Evolutionary conservation across 441 rosid genomes (phyloP).

Genomic region (Aquilaria agallochum): DNA sequence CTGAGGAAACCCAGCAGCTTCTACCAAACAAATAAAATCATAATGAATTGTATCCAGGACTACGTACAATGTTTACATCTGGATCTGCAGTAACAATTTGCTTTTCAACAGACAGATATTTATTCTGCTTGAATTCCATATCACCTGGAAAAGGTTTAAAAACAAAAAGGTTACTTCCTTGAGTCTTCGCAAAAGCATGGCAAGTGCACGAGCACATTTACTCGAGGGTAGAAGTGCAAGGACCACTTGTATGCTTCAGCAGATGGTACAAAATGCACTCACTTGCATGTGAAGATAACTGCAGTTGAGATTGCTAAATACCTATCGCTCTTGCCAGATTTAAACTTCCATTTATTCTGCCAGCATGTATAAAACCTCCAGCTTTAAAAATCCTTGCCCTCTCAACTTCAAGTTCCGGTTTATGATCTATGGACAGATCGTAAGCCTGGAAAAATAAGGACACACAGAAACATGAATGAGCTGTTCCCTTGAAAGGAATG

Average conservation of each 20-base stretch:
- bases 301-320: slow-evolving; percentile 9
- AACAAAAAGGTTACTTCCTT: not conserved
- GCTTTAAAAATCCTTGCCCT: slow-evolving; percentile 75
- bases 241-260: too few species aligned
- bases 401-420: slow-evolving; percentile 76
- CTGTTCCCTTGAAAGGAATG: too few species aligned
- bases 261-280: too few species aligned
- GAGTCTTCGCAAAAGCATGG: too few species aligned
- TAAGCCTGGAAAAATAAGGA: slow-evolving; percentile 45
- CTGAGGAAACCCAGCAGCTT: too few species aligned
- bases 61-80: slow-evolving; percentile 66
- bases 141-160: slow-evolving; percentile 54
- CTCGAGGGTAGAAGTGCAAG: too few species aligned
- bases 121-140: slow-evolving; percentile 92
- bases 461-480: not conserved
- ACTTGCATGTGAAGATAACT: too few species aligned
- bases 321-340: slow-evolving; percentile 87
- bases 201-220: too few species aligned
- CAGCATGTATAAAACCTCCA: slow-evolving; percentile 81
- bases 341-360: slow-evolving; percentile 81
- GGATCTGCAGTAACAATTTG: slow-evolving; percentile 90
- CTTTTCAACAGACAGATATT: slow-evolving; percentile 68
- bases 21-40: too few species aligned
- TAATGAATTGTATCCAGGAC: not conserved
- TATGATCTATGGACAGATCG: slow-evolving; percentile 79